Evolutionary conservation across 768 basidiomycete species (phyloP).

Genomic region (Russula vinacea): DNA sequence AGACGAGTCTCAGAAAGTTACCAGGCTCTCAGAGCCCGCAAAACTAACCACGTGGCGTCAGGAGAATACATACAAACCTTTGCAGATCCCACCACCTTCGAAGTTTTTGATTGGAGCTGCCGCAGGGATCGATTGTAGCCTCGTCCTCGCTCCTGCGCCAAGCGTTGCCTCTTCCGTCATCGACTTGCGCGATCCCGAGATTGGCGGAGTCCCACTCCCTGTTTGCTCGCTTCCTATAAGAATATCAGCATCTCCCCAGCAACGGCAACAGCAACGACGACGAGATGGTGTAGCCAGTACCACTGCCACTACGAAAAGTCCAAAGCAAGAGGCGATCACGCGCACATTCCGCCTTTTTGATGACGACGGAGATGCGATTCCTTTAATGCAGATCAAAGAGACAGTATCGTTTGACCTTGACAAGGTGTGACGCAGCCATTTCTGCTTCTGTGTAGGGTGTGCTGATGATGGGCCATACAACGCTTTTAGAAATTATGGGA

Average conservation of each 20-base stretch:
- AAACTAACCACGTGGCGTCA: constrained; percentile 77
- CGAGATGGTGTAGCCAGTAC: constrained; percentile 25
- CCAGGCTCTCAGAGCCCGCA: constrained; percentile 41
- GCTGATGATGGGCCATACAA: constrained; percentile 8
- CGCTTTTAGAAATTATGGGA: constrained; percentile 88
- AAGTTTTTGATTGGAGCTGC: constrained; percentile 22
- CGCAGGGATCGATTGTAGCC: constrained; percentile 48
- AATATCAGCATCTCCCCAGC: constrained; percentile 38
- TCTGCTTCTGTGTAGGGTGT: too few species aligned
- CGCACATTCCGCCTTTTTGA: constrained; percentile 46
- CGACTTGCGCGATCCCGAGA: constrained; percentile 41
- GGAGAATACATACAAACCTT: constrained; percentile 69
- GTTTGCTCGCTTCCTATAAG: constrained; percentile 68
- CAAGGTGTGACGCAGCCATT: too few species aligned
- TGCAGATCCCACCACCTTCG: constrained; percentile 59
- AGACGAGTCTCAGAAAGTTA: constrained; percentile 1
- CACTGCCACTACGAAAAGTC: constrained; percentile 5
- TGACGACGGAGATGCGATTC: constrained; percentile 23
- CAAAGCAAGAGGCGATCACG: constrained; percentile 69
- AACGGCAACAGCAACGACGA: neutral
- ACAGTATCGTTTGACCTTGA: constrained; percentile 90
- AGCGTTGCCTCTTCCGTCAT: constrained; percentile 37
- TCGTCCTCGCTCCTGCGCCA: constrained; percentile 52
- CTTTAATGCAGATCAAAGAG: constrained; percentile 57
- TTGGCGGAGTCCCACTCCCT: constrained; percentile 52